phyloP scores from a whole-genome alignment of 2,329 filamentous ascomycete species.

The Aspergillus candidus region DNA sequence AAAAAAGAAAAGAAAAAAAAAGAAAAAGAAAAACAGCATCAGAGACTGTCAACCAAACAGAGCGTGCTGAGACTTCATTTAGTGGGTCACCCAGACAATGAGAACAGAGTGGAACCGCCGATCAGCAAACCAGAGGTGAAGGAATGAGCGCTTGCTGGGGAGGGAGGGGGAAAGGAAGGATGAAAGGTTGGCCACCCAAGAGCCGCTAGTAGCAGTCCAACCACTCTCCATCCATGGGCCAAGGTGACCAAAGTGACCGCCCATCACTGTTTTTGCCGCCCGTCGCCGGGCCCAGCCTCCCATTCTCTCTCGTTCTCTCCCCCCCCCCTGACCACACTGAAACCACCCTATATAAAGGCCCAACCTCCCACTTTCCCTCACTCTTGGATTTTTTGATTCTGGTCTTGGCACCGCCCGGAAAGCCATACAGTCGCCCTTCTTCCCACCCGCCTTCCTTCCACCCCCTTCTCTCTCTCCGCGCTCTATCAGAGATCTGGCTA shows the following conservation, averaged over 20 bases:
- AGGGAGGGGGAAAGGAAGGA: constrained; percentile 7
- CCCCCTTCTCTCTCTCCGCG: constrained; percentile 19
- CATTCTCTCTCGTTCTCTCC: too few species aligned
- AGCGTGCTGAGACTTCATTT: neutral
- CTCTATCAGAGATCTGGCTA: constrained; percentile 14
- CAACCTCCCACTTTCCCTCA: constrained; percentile 31
- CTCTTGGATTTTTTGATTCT: constrained; percentile 28
- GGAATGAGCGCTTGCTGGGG: constrained; percentile 17
- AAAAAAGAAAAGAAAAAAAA: neutral
- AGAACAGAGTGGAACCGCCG: constrained; percentile 7
- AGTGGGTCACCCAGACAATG: constrained; percentile 16
- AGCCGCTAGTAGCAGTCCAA: constrained; percentile 21
- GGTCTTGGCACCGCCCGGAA: constrained; percentile 38
- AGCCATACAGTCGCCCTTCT: constrained; percentile 25
- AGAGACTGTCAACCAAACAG: constrained; percentile 15
- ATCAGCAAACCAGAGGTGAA: constrained; percentile 15
- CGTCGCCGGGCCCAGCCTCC: constrained; percentile 27
- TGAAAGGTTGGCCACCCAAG: constrained; percentile 12
- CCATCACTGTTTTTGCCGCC: constrained; percentile 33
- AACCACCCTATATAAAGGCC: constrained; percentile 38
- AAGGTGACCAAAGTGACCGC: constrained; percentile 10
- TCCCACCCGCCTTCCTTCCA: constrained; percentile 19
- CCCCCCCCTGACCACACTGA: constrained; percentile 30
- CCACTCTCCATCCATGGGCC: constrained; percentile 19
- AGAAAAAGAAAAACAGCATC: constrained; percentile 2